Evolutionary conservation across 495 filamentous ascomycete species (phyloP).

Genomic region (Trichoderma reesei): DNA sequence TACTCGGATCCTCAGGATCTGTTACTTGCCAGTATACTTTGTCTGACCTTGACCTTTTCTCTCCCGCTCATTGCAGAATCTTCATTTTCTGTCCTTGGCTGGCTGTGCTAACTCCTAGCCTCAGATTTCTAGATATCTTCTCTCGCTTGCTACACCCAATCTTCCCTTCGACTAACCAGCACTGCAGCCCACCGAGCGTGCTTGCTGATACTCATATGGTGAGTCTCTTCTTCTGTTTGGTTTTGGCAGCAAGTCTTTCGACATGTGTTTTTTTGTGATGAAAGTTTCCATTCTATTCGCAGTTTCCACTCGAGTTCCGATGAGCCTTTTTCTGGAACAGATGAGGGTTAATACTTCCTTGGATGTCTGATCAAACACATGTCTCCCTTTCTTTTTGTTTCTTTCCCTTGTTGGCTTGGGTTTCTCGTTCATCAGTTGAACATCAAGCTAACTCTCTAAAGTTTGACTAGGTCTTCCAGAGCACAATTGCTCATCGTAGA

Average conservation of each 20-base stretch:
- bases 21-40: slow-evolving; percentile 97
- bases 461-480: neutral
- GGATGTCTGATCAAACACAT: slow-evolving; percentile 50
- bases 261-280: slow-evolving; percentile 39
- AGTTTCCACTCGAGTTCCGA: slow-evolving; percentile 59
- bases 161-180: neutral
- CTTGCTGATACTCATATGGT: slow-evolving; percentile 15
- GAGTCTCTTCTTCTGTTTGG: slow-evolving; percentile 14
- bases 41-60: slow-evolving; percentile 62
- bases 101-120: slow-evolving; percentile 8
- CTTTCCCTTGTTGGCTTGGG: slow-evolving; percentile 16
- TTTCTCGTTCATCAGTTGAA: neutral
- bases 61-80: neutral
- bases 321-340: slow-evolving; percentile 46
- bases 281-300: slow-evolving; percentile 49
- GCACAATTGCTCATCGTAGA: neutral
- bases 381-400: slow-evolving; percentile 19
- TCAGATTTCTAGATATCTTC: neutral
- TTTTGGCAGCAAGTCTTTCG: slow-evolving; percentile 4
- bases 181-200: neutral
- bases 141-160: neutral
- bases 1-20: slow-evolving; percentile 64
- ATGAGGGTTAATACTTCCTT: slow-evolving; percentile 52
- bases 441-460: neutral
- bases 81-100: neutral